Percentiles rank a stretch among this genome's conserved stretches.
Conservation (phyloP, 1,284 basidiomycete genomes). For the Pascua guehoae region DNA sequence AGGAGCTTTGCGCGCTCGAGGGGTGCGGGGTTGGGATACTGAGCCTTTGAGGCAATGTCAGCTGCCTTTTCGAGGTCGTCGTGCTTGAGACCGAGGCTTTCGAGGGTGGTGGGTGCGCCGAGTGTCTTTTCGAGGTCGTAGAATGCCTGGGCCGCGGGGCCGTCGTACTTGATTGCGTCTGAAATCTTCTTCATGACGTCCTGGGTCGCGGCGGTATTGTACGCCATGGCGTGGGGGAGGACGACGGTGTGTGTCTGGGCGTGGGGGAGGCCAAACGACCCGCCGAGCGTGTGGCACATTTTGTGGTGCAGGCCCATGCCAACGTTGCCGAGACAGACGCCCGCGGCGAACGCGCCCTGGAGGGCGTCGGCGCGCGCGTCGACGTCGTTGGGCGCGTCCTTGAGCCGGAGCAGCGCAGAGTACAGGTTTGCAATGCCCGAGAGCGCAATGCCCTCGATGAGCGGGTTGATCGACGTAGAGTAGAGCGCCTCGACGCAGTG, state of each 20-base stretch:
- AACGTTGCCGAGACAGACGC: conserved; percentile 49
- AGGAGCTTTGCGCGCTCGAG: conserved; percentile 48
- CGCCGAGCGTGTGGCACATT: conserved; percentile 52
- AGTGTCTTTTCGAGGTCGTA: conserved; percentile 51
- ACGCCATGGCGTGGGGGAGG: conserved; percentile 53
- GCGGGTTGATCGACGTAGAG: conserved; percentile 50
- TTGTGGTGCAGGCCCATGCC: conserved; percentile 55
- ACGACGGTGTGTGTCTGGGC: conserved; percentile 55
- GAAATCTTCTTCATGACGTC: conserved; percentile 49
- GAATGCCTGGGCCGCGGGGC: conserved; percentile 48
- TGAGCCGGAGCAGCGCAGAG: conserved; percentile 45
- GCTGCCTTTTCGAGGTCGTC: conserved; percentile 52
- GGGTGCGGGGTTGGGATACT: conserved; percentile 53
- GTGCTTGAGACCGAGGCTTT: conserved; percentile 52
- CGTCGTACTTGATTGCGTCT: conserved; percentile 37
- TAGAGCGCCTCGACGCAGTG: conserved; percentile 54
- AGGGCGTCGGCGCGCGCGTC: conserved; percentile 51
- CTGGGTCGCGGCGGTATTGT: conserved; percentile 49
- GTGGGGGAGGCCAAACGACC: conserved; percentile 53
- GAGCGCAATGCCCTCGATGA: conserved; percentile 51
- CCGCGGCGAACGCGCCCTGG: conserved; percentile 53
- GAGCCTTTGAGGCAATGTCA: conserved; percentile 50
- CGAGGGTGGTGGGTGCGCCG: conserved; percentile 49
- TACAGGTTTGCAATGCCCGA: conserved; percentile 50
- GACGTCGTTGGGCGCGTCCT: conserved; percentile 36